Base-by-base conservation (phyloP, 805 yeast species). In the Nakazawaea molendinolei region DNA sequence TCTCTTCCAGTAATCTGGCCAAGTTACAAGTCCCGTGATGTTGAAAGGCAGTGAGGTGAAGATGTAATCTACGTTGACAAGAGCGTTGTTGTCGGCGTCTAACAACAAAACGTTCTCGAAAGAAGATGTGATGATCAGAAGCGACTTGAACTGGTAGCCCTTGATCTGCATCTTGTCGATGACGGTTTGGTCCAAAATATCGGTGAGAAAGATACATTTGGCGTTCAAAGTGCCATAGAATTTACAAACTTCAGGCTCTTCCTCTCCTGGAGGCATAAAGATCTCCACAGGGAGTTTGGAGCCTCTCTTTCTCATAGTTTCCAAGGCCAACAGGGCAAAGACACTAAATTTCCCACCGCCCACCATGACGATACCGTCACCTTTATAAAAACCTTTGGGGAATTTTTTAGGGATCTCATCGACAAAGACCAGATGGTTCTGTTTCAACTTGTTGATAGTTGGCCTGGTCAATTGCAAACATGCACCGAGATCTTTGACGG, bases 281-380 rank as follows among this genome's bases (percentile, higher is more conserved):
- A 71, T 58, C 49, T 71, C 76, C 13, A 70, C 62, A 8, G 79
- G 79, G 27, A 71, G 48, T 24, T 53, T 46, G 10, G 71, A 64
- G 2, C 78, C 78, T 6, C 61, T 48, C 3, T 61, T 53, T 29
- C 79, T 51, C 25, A 73, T 47, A 24, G 67, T 60, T 42, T 65
- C 67, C 28, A 81, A 58, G 8, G 80, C 67, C 5, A 77, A 51
- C 19, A 78, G 55, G 1, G 82, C 64, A 19, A 81, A 55, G 73
- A 84, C 72, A 33, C 83, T 77, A 48, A 73, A 81, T 40, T 66
- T 67, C 3, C 85, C 85, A 32, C 90, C 90, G n/a, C 86, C 90
- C 31, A 81, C 78, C 39, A 74, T 73, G 0, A 81, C 79, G 19
- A 79, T 74, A 6, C 89, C 90, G 39, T 69, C 61, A 1, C 79